Base-by-base conservation (phyloP, 805 yeast genomes). In the Saturnispora dispora region DNA sequence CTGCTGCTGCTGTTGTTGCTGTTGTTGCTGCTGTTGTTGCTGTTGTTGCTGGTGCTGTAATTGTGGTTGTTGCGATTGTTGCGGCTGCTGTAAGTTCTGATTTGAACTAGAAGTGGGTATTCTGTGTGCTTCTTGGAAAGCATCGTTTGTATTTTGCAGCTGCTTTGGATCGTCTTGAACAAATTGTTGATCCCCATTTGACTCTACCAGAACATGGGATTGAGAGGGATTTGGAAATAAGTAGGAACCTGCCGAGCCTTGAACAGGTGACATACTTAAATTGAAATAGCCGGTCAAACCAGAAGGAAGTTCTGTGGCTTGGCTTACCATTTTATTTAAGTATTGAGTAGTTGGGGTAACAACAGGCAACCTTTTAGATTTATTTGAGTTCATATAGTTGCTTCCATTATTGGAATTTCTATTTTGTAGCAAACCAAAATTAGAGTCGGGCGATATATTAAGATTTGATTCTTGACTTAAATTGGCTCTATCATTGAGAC, bases 241-340 rank as follows among this genome's bases (percentile, higher is more conserved):
- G 15, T 59, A 46, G 7, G 44, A 22, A 9, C 54, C 37, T 4
- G 53, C 40, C 9, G 51, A 58, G 28, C 59, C 52, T 55, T 59
- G 67, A 5, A 65, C 58, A n/a, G 71, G 68, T 6, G 67, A 63
- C 57, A 66, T 60, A 43, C 64, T 65, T 11, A 64, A 59, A 23
- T 64, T 60, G 39, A 65, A 63, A 30, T 52, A 65, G 45, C 10
- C 64, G 60, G 52, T 59, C 62, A 51, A 48, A 10, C 46, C 46
- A 13, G 48, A 27, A 22, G 54, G 52, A 2, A 52, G 33, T 13
- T 47, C 55, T 11, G 33, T 30, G 8, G 50, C 43, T 9, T 51
- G 50, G 33, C 30, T 32, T 17, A 44, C 52, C 37, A 39, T 42
- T 22, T 41, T 45, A 15, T 50, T 49, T 30, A 47, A 50, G 30